These are phyloP conservation scores for Fusarium azukiicola DNA, from an alignment of 2,329 filamentous ascomycete genomes.

Conservation along the genomic window DNA sequence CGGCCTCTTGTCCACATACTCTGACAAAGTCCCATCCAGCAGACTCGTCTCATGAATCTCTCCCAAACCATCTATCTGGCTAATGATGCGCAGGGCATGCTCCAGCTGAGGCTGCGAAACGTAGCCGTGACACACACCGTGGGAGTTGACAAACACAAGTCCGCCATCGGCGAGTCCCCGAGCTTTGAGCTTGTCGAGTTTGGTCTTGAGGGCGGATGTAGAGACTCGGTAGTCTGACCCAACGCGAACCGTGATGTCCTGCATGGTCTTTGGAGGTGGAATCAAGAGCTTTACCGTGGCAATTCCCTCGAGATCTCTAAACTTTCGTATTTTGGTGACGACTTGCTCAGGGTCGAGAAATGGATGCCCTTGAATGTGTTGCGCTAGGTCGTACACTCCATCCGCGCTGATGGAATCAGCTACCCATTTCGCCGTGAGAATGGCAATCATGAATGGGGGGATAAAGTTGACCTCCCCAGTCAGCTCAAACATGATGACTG, in stretches of 20 bases:
- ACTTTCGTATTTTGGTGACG: not conserved
- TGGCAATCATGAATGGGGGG: constrained; percentile 38
- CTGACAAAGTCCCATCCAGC: not conserved
- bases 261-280: not conserved
- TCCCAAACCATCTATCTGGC: not conserved
- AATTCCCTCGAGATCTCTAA: constrained; percentile 24
- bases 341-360: constrained; percentile 40
- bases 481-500: constrained; percentile 45
- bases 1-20: constrained; percentile 22
- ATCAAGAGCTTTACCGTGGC: constrained; percentile 33
- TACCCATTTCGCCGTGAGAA: constrained; percentile 41
- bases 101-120: constrained; percentile 25
- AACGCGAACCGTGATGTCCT: constrained; percentile 2
- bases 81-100: not conserved
- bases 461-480: constrained; percentile 46
- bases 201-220: constrained; percentile 11
- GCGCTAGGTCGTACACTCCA: constrained; percentile 43
- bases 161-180: constrained; percentile 25
- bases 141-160: constrained; percentile 22
- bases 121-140: constrained; percentile 23
- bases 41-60: constrained; percentile 18
- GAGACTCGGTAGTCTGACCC: not conserved
- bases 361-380: constrained; percentile 40
- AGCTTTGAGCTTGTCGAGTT: constrained; percentile 12
- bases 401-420: constrained; percentile 43